phyloP scores from a whole-genome alignment of 1,284 basidiomycete genomes.

The Athelia psychrophila region DNA sequence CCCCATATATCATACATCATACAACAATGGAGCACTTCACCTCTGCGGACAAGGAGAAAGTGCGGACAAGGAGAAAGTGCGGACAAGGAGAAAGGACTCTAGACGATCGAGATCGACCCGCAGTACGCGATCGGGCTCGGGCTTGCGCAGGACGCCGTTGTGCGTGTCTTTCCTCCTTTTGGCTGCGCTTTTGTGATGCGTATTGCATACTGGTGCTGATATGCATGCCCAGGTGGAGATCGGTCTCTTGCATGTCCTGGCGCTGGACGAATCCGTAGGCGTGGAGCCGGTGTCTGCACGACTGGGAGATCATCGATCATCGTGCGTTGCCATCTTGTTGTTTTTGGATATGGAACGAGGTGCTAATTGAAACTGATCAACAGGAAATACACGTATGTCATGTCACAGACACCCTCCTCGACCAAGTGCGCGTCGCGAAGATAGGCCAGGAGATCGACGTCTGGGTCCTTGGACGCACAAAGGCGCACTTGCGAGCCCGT shows the following conservation, averaged over 20 bases:
- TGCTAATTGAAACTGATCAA: neutral
- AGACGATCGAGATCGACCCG: slow-evolving; percentile 91
- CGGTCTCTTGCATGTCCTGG: slow-evolving; percentile 79
- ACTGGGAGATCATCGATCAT: slow-evolving; percentile 99
- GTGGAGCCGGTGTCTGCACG: slow-evolving; percentile 90
- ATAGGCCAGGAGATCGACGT: slow-evolving; percentile 87
- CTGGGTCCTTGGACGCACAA: slow-evolving; percentile 87
- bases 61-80: too few relatives aligned
- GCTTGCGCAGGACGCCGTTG: slow-evolving; percentile 70
- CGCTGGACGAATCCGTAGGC: slow-evolving; percentile 74
- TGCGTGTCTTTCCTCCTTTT: slow-evolving; percentile 41
- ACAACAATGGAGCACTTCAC: slow-evolving; percentile 78
- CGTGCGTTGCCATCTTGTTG: slow-evolving; percentile 41
- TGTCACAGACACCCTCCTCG: slow-evolving; percentile 85
- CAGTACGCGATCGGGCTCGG: slow-evolving; percentile 81
- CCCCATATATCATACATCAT: too few relatives aligned
- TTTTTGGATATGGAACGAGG: neutral
- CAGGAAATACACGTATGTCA: slow-evolving; percentile 89
- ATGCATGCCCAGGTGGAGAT: slow-evolving; percentile 76
- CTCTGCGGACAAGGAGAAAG: too few relatives aligned
- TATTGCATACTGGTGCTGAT: neutral
- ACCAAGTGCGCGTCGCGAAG: slow-evolving; percentile 87
- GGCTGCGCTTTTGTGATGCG: slow-evolving; percentile 1
- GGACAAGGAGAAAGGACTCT: slow-evolving; percentile 52
- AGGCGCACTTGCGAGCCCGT: slow-evolving; percentile 86